These are phyloP conservation scores for Nakaseomyces nivariensis DNA, from an alignment of 1,139 yeast species.

Conservation along the genomic window DNA sequence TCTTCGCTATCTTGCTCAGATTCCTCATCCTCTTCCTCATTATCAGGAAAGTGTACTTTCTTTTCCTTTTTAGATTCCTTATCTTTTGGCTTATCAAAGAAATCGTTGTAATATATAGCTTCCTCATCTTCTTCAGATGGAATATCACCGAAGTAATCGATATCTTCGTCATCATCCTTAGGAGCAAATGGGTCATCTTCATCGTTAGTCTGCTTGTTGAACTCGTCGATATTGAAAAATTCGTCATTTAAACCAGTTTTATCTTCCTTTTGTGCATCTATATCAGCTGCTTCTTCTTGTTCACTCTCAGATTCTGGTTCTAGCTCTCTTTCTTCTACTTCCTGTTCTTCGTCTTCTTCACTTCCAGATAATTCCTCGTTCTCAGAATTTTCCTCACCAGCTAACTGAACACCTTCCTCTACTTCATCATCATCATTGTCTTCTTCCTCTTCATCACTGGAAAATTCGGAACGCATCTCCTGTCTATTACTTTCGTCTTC, in stretches of 20 bases:
- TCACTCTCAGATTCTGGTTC: conserved; percentile 25
- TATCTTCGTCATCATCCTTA: conserved; percentile 42
- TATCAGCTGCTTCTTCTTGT: conserved; percentile 14
- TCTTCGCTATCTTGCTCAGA: conserved; percentile 29
- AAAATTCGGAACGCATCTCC: conserved; percentile 7
- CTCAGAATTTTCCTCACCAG: conserved; percentile 19
- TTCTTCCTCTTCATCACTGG: conserved; percentile 23
- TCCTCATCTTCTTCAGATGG: conserved; percentile 57
- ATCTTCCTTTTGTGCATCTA: conserved; percentile 16
- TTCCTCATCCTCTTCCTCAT: conserved; percentile 30
- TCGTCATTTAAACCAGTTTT: conserved; percentile 68
- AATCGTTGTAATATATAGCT: conserved; percentile 63
- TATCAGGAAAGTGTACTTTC: conserved; percentile 7
- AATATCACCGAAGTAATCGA: conserved; percentile 57
- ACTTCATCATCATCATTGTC: conserved; percentile 24
- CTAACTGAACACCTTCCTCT: conserved; percentile 21
- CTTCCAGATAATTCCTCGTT: conserved; percentile 11
- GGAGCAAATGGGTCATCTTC: conserved; percentile 44
- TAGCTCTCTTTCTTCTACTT: conserved; percentile 18
- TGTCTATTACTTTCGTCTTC: conserved; percentile 22
- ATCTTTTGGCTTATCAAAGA: conserved; percentile 47
- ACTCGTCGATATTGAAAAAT: conserved; percentile 77
- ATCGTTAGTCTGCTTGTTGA: conserved; percentile 69
- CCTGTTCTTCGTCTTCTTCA: conserved; percentile 23
- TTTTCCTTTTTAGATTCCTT: conserved; percentile 8